A percentile compares a stretch with the other conserved stretches of the same genome.
phyloP scores from a whole-genome alignment of 1,284 basidiomycete genomes.

The Trichosporon coremiiforme region DNA sequence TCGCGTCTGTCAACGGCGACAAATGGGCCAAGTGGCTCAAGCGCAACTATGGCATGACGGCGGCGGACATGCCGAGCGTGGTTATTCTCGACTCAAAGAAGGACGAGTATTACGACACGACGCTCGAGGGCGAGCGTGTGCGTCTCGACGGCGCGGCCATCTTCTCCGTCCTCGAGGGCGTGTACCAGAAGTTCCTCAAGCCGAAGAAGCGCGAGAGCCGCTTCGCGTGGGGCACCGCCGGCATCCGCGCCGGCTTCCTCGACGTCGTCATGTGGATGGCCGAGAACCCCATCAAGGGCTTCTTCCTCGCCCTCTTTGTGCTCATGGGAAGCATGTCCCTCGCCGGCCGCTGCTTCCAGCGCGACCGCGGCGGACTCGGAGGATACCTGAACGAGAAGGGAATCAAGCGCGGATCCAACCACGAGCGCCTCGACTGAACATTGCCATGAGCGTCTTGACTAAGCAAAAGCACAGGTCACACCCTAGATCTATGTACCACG shows the following conservation, averaged over 20 bases:
- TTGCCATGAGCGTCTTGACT: conserved; percentile 25
- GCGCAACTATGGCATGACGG: conserved; percentile 60
- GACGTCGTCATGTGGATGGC: conserved; percentile 36
- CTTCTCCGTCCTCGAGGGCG: conserved; percentile 71
- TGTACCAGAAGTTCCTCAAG: conserved; percentile 62
- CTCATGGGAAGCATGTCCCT: conserved; percentile 45
- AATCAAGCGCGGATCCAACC: neutral
- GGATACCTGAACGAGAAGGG: conserved; percentile 33
- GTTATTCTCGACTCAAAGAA: conserved; percentile 72
- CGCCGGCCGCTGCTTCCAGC: conserved; percentile 41
- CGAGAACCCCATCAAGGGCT: conserved; percentile 51
- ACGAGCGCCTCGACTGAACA: conserved; percentile 26
- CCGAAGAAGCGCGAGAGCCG: conserved; percentile 57
- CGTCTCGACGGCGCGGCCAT: conserved; percentile 64
- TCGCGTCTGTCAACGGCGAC: conserved; percentile 79
- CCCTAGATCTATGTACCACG: conserved; percentile 7
- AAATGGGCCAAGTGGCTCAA: conserved; percentile 83
- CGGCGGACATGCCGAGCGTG: conserved; percentile 62
- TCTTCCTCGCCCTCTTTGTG: conserved; percentile 42
- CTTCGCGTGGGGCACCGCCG: conserved; percentile 49
- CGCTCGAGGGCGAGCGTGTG: conserved; percentile 70
- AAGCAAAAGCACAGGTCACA: neutral
- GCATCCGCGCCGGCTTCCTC: conserved; percentile 48
- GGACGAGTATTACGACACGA: conserved; percentile 59
- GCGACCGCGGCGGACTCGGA: conserved; percentile 30